phyloP scores from a whole-genome alignment of 2,329 filamentous ascomycete species.

The Phaeosphaeriaceae sp. region DNA sequence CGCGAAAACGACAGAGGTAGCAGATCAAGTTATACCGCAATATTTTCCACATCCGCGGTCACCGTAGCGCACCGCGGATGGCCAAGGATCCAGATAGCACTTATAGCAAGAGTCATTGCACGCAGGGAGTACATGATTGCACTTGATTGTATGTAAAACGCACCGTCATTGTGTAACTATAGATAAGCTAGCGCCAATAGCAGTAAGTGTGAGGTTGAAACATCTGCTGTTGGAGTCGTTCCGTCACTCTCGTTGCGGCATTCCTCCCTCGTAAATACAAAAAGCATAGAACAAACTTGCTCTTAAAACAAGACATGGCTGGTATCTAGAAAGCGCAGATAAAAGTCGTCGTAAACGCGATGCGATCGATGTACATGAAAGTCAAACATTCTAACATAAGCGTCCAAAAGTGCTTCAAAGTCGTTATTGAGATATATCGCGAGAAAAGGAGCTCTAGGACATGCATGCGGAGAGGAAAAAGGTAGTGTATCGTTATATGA shows the following conservation, averaged over 20 bases:
- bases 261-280: background rate
- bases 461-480: background rate
- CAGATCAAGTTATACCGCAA: too few relatives aligned
- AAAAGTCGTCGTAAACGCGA: background rate
- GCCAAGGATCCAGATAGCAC: too few relatives aligned
- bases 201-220: too few relatives aligned
- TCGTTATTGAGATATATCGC: background rate
- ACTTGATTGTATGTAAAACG: too few relatives aligned
- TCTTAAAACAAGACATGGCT: background rate
- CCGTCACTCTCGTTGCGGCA: background rate
- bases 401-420: background rate
- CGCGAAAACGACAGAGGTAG: too few relatives aligned
- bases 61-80: too few relatives aligned
- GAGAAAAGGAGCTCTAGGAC: background rate
- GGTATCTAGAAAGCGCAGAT: background rate
- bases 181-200: too few relatives aligned
- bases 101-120: too few relatives aligned
- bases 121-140: too few relatives aligned
- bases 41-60: too few relatives aligned
- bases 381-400: background rate
- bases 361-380: background rate
- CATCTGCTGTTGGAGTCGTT: too few relatives aligned
- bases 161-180: too few relatives aligned
- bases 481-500: conserved; percentile 23
- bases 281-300: background rate